Evolutionary conservation across 2,329 filamentous ascomycete species (phyloP), one percentile per base, ranked within the genome.

Genomic region (Alternaria incomplexa): DNA sequence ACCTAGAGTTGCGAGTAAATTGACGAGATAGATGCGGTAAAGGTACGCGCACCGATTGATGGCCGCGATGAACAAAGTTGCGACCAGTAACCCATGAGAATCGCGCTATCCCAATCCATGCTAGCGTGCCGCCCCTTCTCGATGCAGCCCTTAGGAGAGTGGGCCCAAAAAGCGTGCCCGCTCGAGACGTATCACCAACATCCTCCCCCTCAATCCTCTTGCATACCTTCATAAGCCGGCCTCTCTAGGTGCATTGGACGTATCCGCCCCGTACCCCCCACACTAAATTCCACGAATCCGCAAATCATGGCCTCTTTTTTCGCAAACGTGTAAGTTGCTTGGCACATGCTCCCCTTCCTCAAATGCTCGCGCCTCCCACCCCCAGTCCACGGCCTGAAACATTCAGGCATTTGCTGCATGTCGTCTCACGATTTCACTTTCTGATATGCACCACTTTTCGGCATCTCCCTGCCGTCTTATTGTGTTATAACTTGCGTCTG

Each of bases 321-420:
- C 74, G 79, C 77, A 73, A 80, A 77, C 69, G 77, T 80, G 79
- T 80, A 69, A 80, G 79, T 62, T 81, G 67, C 75, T 78, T 78
- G 77, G 75, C 77, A 69, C 56, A 65, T 65, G 70, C 71, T 69
- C 66, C 65, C 70, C 72, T 69, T 70, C 67, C 71, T 70, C 68
- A 70, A 70, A 70, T 75, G 71, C 68, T 71, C 64, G 64, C 61
- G 62, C 40, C 52, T 56, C 60, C 65, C 43, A 44, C 36, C 64
- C 68, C 72, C 68, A 66, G 67, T 65, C 64, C 61, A 43, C 65
- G 56, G 62, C 67, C 69, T 72, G 66, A 68, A 69, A 74, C 73
- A 74, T 76, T 74, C 74, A 74, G 68, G 62, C 59, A 62, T 65
- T 50, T 54, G 54, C 63, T 72, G 68, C 71, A 69, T 62, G 53